A percentile compares a stretch with the other conserved stretches of the same genome.
phyloP scores from a whole-genome alignment of 805 yeast genomes.

The Priceomyces medius region DNA sequence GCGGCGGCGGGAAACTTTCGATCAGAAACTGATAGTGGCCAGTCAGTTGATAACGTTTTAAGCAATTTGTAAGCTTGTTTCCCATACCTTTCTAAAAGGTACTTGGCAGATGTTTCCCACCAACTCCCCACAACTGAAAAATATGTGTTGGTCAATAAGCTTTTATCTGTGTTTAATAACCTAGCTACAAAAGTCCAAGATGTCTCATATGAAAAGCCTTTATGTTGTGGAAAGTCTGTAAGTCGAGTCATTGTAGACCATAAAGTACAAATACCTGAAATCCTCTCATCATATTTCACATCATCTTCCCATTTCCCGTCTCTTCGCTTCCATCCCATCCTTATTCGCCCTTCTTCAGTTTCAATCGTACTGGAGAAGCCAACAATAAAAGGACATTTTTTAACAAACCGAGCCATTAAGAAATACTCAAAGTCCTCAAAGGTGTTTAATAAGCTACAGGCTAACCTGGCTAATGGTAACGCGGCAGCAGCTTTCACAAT shows the following conservation, averaged over 20 bases:
- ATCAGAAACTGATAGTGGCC: slow-evolving; percentile 54
- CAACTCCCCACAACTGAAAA: slow-evolving; percentile 71
- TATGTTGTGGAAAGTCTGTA: slow-evolving; percentile 12
- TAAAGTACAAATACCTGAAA: slow-evolving; percentile 81
- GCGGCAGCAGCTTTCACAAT: slow-evolving; percentile 76
- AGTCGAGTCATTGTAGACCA: slow-evolving; percentile 71
- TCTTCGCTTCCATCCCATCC: slow-evolving; percentile 85
- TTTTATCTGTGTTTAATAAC: slow-evolving; percentile 54
- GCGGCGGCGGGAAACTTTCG: slow-evolving; percentile 73
- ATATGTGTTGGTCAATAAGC: slow-evolving; percentile 62
- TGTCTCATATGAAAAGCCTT: slow-evolving; percentile 47
- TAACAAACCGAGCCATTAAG: slow-evolving; percentile 77
- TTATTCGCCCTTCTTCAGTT: slow-evolving; percentile 74
- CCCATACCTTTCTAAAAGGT: slow-evolving; percentile 60
- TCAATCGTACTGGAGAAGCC: slow-evolving; percentile 77
- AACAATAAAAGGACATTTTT: slow-evolving; percentile 85
- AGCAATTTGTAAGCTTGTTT: slow-evolving; percentile 68
- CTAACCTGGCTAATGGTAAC: slow-evolving; percentile 70
- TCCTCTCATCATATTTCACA: slow-evolving; percentile 74
- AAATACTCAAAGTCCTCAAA: slow-evolving; percentile 54
- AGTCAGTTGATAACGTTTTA: slow-evolving; percentile 41
- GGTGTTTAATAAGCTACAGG: slow-evolving; percentile 50
- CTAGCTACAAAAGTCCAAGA: slow-evolving; percentile 77
- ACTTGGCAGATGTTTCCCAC: slow-evolving; percentile 83
- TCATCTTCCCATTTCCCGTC: slow-evolving; percentile 60